Base-by-base conservation (phyloP, 345 rosid species). In the Eucalyptus tenuipes region DNA sequence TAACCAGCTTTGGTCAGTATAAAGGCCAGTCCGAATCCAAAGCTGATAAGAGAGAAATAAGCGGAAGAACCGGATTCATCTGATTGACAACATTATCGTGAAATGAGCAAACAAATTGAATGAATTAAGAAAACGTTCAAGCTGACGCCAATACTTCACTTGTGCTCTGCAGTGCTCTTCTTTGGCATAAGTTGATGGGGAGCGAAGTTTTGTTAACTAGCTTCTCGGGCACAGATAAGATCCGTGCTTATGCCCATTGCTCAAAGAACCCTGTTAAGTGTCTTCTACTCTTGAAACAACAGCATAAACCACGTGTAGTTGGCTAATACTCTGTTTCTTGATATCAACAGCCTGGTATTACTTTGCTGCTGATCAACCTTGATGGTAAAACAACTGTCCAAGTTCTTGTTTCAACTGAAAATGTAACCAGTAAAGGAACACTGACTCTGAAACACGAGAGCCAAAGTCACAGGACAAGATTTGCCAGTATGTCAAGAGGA, bases 151-250 rank as follows among this genome's bases (percentile, higher is more conserved):
- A 75, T 75, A 3, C 45, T 52, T 66, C 44, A 18, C 53, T 57
- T 8, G 49, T 87, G 40, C 85, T n/a, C 29, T 86, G 53, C 87
- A 93, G 95, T 88, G 94, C 95, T 17, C 94, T 93, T 87, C 93
- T 93, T 16, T 92, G 95, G 95, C 93, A 93, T 80, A 92, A 90
- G 7, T 90, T 93, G 85, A 93, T 93, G 94, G 95, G 95, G 89
- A 90, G 89, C 84, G 47, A 44, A 29, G 93, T 89, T 49, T 88
- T 92, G 66, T 33, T 87, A 14, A 87, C 93, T 45, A 91, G 84
- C 79, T 90, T 92, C 89, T 87, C 89, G 2, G 93, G 93, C 31
- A 90, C 91, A 4, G 85, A 89, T 45, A 90, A 91, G 52, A 48
- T 92, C 55, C 92, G 92, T 4, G 92, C 91, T 50, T 91, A 93